Conservation (phyloP, 176 grass and related monocot species). For the Eragrostis curvula region DNA sequence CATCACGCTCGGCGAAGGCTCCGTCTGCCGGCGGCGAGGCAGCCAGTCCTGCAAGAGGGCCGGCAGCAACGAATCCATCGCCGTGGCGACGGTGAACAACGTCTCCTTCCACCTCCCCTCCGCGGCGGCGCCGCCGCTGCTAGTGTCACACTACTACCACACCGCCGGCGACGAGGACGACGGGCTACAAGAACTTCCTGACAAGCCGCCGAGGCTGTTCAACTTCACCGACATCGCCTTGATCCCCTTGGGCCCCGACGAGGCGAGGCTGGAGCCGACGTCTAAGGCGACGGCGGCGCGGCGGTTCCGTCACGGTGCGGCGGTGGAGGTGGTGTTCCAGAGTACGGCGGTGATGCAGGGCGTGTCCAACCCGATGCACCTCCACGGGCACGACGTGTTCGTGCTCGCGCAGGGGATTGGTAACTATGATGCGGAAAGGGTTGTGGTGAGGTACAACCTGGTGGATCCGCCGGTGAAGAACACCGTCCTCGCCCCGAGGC, state of each 20-base stretch:
- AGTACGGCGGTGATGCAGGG: no score
- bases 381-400: no score
- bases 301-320: neutral
- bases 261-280: neutral
- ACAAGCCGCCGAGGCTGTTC: neutral
- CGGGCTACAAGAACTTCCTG: neutral
- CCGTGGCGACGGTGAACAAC: constrained; percentile 22
- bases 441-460: no score
- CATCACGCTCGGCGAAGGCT: neutral
- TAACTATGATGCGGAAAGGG: no score
- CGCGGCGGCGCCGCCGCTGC: neutral
- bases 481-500: constrained; percentile 39
- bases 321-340: constrained; percentile 47
- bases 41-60: neutral
- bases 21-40: neutral
- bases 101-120: constrained; percentile 13
- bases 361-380: no score
- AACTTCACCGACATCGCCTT: neutral
- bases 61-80: neutral
- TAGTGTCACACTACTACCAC: neutral
- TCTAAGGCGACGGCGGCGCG: neutral
- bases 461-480: no score
- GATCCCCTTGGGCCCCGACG: neutral
- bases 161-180: no score
- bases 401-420: no score